Evolutionary conservation across 192 early-diverging fungal genomes (phyloP), one percentile per base, ranked within the genome.

Genomic region (Coemansia sp.): DNA sequence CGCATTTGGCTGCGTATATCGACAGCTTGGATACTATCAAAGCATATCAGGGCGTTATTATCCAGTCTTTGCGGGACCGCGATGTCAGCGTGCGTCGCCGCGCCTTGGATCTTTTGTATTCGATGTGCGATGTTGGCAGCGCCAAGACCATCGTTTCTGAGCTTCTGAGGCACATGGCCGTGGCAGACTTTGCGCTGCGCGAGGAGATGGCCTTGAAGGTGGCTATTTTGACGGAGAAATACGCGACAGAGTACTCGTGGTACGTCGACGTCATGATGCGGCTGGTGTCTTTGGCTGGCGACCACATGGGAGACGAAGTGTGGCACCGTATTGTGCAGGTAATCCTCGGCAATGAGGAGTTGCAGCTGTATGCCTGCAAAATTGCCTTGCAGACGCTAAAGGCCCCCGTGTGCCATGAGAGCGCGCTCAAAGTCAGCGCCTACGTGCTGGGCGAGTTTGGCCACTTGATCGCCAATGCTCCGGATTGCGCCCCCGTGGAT

Each of bases 131-230:
- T 66, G 86, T 86, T 7, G 82, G 83, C 62, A 98, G 94, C 66
- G 90, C 94, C 18, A 88, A 90, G 55, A 83, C 83, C 1, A 94
- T 97, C 60, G 96, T 98, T 5, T 82, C 88, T 9, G 98, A 99
- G 77, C 83, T 99, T 16, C 82, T 99, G 35, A 88, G 94, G 18
- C 96, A 95, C 65, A 87, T 99, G 26, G 85, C 88, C 23, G 85
- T 93, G 37, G 90, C 96, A 0, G 98, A 99, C 61, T 89, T 89
- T 63, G 89, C 90, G 13, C 86, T 99, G 70, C 88, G 93, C 20
- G 95, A 98, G 83, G 96, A 98, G 75, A 93, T 99, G 91, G 98
- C 96, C 5, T 86, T 99, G 34, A 98, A 98, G 73, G 95, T 98
- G 69, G 98, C 98, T 42, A 99, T 99, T 69, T 83, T 99, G 71